Evolutionary conservation across 2,329 filamentous ascomycete genomes (phyloP).

Genomic region (Fusarium solani-melongenae): DNA sequence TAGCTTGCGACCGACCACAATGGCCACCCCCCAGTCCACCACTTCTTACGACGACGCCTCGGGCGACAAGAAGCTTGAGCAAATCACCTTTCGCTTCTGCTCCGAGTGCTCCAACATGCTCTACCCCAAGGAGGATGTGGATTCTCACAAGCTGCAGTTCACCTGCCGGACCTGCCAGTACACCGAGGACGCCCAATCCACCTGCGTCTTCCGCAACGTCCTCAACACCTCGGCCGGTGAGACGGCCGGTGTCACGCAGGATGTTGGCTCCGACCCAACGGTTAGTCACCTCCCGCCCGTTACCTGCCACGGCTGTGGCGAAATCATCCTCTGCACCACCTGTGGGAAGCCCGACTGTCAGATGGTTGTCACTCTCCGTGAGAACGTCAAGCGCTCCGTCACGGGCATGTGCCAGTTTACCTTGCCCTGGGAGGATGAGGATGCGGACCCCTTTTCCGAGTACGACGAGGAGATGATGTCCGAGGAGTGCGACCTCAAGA

Average conservation of each 20-base stretch:
- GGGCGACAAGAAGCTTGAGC: conserved; percentile 70
- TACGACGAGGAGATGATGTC: conserved; percentile 53
- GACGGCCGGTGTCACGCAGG: conserved; percentile 96
- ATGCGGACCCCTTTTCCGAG: conserved; percentile 47
- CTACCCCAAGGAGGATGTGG: conserved; percentile 94
- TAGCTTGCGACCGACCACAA: conserved; percentile 45
- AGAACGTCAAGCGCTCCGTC: conserved; percentile 36
- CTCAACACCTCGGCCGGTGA: conserved; percentile 92
- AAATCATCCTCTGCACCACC: conserved; percentile 54
- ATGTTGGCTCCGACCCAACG: conserved; percentile 97
- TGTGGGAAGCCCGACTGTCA: conserved; percentile 49
- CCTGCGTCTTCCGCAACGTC: conserved; percentile 95
- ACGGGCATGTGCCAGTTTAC: conserved; percentile 46
- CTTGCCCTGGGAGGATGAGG: conserved; percentile 44
- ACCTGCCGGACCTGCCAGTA: conserved; percentile 96
- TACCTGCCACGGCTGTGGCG: conserved; percentile 61
- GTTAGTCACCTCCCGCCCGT: conserved; percentile 74
- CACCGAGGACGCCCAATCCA: conserved; percentile 84
- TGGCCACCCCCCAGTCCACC: conserved; percentile 69
- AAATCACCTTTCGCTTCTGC: conserved; percentile 97
- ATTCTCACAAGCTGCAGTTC: conserved; percentile 87
- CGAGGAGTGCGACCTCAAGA: conserved; percentile 35
- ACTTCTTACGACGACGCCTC: conserved; percentile 54
- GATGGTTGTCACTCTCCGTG: conserved; percentile 29
- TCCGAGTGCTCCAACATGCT: conserved; percentile 99